Base-by-base conservation (phyloP, 2,329 filamentous ascomycete species). In the Botrytis byssoidea region DNA sequence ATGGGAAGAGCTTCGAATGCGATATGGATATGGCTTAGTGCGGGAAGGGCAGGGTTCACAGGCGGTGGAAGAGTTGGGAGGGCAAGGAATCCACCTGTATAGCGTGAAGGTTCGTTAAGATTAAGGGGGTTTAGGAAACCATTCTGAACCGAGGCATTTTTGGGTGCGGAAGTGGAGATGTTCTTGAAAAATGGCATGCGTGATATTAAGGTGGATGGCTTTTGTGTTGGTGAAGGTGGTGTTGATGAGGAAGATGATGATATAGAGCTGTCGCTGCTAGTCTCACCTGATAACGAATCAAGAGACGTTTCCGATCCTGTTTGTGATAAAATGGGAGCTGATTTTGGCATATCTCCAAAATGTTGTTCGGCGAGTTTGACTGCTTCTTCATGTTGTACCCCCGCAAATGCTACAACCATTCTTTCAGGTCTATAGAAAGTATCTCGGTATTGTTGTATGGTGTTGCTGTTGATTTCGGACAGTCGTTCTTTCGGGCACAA, bases 1-100 rank as follows among this genome's bases (percentile, higher is more conserved):
- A 99, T 96, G 70, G 95, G 94, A 2, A 98, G 89, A 40, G 94
- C 95, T 85, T 99, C 96, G 79, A 99, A 98, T 74, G 94, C 95
- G 77, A 99, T 88, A 85, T 98, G 94, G 79, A 99, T 95, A 83
- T 99, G 93, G 32, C 93, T 97, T 78, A 98, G 91, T 72, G 90
- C 89, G 44, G 93, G 94, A 73, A 93, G 86, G 80, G 91, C 90
- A 40, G 94, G 93, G 83, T 93, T 95, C 2, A 88, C 84, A 0
- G 93, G 93, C 0, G 92, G 91, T 4, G 94, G 93, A 66, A 96
- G 92, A 0, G 91, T 87, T 1, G 94, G 94, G 18, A 97, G 90
- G 2, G 93, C 92, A 74, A 97, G 89, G 85, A 97, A 97, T 72
- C 96, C 96, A 79, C 96, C 96, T 0, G 95, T 98, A 83, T 99